These are phyloP conservation scores for Cyberlindnera euphorbiiphila DNA, from an alignment of 805 yeast species.

Conservation along the genomic window DNA sequence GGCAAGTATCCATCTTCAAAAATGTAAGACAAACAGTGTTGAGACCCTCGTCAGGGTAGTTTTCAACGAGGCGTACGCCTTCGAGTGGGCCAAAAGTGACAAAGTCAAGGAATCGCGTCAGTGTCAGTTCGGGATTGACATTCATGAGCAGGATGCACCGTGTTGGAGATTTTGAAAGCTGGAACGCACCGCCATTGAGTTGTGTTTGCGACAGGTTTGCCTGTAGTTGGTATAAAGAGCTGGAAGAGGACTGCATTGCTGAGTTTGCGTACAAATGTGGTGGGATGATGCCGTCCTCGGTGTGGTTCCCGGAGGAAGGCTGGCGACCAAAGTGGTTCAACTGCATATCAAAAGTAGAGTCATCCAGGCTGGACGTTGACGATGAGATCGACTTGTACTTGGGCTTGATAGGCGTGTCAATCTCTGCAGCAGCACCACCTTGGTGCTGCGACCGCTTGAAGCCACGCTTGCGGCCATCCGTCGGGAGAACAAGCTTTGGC, in stretches of 20 bases:
- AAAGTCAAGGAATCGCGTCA: constrained; percentile 37
- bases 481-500: constrained; percentile 22
- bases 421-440: neutral
- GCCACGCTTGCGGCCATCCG: constrained; percentile 17
- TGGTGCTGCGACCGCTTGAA: constrained; percentile 7
- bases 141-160: constrained; percentile 26
- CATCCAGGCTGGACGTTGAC: constrained; percentile 15
- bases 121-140: constrained; percentile 18
- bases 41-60: constrained; percentile 23
- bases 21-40: constrained; percentile 24
- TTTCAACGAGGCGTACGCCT: constrained; percentile 42
- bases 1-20: constrained; percentile 32
- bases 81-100: constrained; percentile 63
- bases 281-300: constrained; percentile 6
- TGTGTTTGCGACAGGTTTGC: constrained; percentile 10
- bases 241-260: constrained; percentile 9
- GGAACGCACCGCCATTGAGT: constrained; percentile 8
- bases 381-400: constrained; percentile 13
- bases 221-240: constrained; percentile 11
- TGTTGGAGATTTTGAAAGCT: constrained; percentile 21
- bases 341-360: constrained; percentile 11
- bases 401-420: constrained; percentile 10
- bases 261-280: constrained; percentile 9
- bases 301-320: constrained; percentile 6
- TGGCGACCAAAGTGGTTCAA: constrained; percentile 6